Base-by-base conservation (phyloP, 768 basidiomycete species). In the Mycena pura region DNA sequence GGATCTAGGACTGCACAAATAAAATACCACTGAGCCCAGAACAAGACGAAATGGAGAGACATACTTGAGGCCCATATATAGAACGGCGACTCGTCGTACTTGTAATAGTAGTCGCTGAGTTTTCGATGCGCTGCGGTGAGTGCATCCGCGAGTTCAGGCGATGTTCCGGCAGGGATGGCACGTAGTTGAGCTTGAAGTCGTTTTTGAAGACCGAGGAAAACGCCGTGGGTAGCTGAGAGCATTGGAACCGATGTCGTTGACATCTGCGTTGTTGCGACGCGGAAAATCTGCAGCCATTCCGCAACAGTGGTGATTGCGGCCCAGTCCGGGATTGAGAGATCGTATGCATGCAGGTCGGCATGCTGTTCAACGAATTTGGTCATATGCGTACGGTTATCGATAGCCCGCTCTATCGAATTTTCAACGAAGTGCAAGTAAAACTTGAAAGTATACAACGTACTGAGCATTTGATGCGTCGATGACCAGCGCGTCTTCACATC, bases 201-300 rank as follows among this genome's bases (percentile, higher is more conserved):
- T 8, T 57, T 43, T 28, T 62, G 54, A 10, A 48, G 41, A 3
- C 60, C 53, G 3, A 41, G 53, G 53, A 62, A 62, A n/a, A 62
- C 27, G 4, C 53, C 44, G 29, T 43, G 52, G 10, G 53, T 62
- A 13, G 5, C 17, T 14, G 53, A 62, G 2, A 62, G 34, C 43
- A 62, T 48, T 3, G 60, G 60, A 3, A 53, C 24, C 34, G 62
- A 55, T 17, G 67, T 69, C 21, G 63, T 56, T 1, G 67, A 69
- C 67, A 69, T 67, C 1, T 62, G 36, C 0, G 48, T 53, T 27
- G 68, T 69, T 0, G 66, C 68, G 29, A 32, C 13, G 13, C 34
- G 44, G 21, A 63, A 63, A 2, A 25, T 5, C 38, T 51, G 36
- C 25, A 63, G 34, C 61, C 61, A 63, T 5, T 13, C 36, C 15